Conservation (phyloP, 2,329 filamentous ascomycete genomes). For the Colletotrichum spaethianum region DNA sequence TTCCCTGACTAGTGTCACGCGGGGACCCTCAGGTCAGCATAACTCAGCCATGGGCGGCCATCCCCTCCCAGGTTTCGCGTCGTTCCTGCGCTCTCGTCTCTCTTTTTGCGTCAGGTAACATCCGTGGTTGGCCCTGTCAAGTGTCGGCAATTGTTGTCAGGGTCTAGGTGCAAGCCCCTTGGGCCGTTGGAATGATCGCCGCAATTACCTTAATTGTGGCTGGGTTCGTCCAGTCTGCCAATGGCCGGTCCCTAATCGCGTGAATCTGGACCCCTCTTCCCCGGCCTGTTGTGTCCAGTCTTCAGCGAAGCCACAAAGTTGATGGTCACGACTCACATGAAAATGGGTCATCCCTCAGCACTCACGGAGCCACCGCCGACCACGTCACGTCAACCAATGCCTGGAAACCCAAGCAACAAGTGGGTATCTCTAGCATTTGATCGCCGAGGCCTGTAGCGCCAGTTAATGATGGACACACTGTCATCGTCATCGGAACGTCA, state of each 20-base stretch:
- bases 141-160: constrained; percentile 3
- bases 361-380: not conserved
- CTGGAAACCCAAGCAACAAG: not conserved
- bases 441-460: not conserved
- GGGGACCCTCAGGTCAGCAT: not conserved
- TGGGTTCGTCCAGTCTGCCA: constrained; percentile 2
- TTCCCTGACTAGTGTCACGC: constrained; percentile 20
- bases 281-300: not conserved
- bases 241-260: not conserved
- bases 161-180: constrained; percentile 9
- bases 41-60: not conserved
- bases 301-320: not conserved
- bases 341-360: not conserved
- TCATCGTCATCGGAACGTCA: constrained; percentile 17
- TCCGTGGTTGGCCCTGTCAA: not conserved
- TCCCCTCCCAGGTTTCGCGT: not conserved
- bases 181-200: constrained; percentile 18
- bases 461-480: not conserved
- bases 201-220: constrained; percentile 15
- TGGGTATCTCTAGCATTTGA: not conserved
- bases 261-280: not conserved
- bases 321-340: not conserved
- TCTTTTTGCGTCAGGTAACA: not conserved
- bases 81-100: constrained; percentile 16
- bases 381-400: constrained; percentile 4